Evolutionary conservation across 2,329 filamentous ascomycete genomes (phyloP).

Genomic region (Septoria linicola): DNA sequence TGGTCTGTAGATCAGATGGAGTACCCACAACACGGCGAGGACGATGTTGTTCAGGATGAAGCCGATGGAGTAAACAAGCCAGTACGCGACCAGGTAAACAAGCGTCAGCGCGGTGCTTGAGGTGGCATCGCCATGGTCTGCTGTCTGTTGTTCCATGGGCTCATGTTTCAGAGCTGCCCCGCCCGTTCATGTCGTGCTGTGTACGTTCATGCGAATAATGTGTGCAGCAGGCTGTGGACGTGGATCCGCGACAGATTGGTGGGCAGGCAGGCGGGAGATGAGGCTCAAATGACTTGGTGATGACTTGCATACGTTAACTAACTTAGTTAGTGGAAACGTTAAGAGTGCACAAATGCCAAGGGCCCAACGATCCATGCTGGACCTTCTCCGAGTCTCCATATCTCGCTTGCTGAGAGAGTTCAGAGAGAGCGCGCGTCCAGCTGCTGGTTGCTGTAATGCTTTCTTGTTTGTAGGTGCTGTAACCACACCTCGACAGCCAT

Average conservation of each 20-base stretch:
- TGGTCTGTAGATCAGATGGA: conserved; percentile 50
- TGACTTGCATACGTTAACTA: not conserved
- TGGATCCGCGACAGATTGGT: too few relatives aligned
- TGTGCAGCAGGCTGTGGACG: too few relatives aligned
- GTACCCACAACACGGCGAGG: conserved; percentile 42
- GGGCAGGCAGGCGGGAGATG: too few relatives aligned
- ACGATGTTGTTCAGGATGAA: conserved; percentile 43
- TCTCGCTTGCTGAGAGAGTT: not conserved
- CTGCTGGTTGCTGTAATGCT: not conserved
- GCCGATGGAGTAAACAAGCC: conserved; percentile 37
- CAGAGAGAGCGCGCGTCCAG: not conserved
- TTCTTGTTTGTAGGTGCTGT: not conserved
- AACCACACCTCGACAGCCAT: too few relatives aligned
- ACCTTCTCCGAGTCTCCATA: too few relatives aligned
- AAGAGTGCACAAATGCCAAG: not conserved
- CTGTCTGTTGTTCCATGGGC: conserved; percentile 2
- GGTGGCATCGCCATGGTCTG: conserved; percentile 1
- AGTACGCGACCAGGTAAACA: conserved; percentile 10
- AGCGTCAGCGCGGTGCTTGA: conserved; percentile 23
- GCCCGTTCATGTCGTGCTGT: not conserved
- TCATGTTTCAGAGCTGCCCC: not conserved
- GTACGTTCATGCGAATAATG: not conserved
- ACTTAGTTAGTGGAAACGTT: not conserved
- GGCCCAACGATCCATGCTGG: too few relatives aligned
- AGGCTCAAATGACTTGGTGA: not conserved